A percentile compares a stretch with the other conserved stretches of the same genome.
These are phyloP conservation scores for Aspergillus baeticus DNA, from an alignment of 495 filamentous ascomycete species.

Conservation along the genomic window DNA sequence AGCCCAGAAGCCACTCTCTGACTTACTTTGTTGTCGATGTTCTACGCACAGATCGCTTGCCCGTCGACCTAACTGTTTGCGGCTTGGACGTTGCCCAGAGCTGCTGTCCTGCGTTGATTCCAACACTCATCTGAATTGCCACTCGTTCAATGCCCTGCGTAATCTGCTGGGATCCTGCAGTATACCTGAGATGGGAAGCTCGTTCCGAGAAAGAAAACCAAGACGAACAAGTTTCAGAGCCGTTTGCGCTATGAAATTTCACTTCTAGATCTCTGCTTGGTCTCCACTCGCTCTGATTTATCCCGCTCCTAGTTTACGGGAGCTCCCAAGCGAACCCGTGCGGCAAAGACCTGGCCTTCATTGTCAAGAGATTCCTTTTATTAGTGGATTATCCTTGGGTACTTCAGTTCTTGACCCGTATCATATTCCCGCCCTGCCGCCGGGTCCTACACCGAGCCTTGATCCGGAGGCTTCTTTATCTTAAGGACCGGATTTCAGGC, in stretches of 20 bases:
- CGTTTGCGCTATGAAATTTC: conserved; percentile 32
- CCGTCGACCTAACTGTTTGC: conserved; percentile 7
- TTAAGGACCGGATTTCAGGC: neutral
- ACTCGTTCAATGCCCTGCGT: conserved; percentile 21
- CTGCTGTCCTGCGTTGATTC: conserved; percentile 3
- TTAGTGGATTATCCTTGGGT: neutral
- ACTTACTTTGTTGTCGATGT: conserved; percentile 1
- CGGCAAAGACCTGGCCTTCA: conserved; percentile 14
- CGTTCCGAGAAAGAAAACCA: conserved; percentile 20
- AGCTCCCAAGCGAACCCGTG: conserved; percentile 16
- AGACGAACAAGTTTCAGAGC: conserved; percentile 22
- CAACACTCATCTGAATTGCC: conserved; percentile 11
- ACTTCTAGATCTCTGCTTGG: conserved; percentile 26
- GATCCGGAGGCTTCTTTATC: neutral
- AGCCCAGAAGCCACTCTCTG: conserved; percentile 11
- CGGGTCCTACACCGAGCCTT: conserved; percentile 1
- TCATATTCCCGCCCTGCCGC: neutral
- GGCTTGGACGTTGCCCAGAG: conserved; percentile 3
- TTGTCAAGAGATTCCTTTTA: conserved; percentile 6
- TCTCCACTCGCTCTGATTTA: conserved; percentile 15
- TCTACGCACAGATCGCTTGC: neutral
- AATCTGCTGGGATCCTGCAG: conserved; percentile 33
- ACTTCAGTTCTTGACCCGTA: neutral
- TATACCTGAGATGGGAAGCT: conserved; percentile 33
- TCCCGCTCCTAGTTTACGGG: conserved; percentile 15